phyloP scores from a whole-genome alignment of 1,284 basidiomycete species.

The Pyrrhoderma lamaoense region DNA sequence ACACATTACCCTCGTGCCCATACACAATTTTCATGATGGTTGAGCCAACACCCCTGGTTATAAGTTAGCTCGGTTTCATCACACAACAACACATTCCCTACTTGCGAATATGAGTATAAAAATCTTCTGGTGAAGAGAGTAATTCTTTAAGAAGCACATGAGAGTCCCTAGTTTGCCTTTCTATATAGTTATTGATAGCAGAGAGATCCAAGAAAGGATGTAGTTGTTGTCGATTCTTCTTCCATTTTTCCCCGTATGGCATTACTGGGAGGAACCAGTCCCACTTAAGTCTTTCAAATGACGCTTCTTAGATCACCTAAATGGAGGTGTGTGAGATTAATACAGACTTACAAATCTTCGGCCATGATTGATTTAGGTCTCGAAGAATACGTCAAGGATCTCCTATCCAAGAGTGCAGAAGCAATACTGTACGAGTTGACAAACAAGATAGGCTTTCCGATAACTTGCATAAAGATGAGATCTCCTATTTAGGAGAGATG shows the following conservation, averaged over 20 bases:
- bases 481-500: conserved; percentile 44
- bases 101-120: conserved; percentile 28
- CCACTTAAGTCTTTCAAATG: conserved; percentile 9
- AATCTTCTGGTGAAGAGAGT: conserved; percentile 27
- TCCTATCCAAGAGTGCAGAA: conserved; percentile 57
- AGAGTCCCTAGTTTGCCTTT: background rate
- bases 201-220: conserved; percentile 23
- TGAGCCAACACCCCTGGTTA: conserved; percentile 30
- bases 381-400: conserved; percentile 62
- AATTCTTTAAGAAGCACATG: conserved; percentile 27
- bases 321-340: too few relatives aligned
- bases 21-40: conserved; percentile 31
- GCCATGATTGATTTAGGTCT: conserved; percentile 43
- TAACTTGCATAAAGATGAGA: conserved; percentile 36
- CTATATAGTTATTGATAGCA: conserved; percentile 11
- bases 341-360: conserved; percentile 34
- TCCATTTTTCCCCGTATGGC: conserved; percentile 24
- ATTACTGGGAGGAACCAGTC: conserved; percentile 14
- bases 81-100: conserved; percentile 21
- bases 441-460: conserved; percentile 36
- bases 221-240: conserved; percentile 22
- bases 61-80: background rate
- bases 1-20: too few relatives aligned
- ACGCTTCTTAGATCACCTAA: background rate
- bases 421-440: conserved; percentile 50